Evolutionary conservation across 2,329 filamentous ascomycete species (phyloP).

Genomic region (Plectosphaerella cucumerina): DNA sequence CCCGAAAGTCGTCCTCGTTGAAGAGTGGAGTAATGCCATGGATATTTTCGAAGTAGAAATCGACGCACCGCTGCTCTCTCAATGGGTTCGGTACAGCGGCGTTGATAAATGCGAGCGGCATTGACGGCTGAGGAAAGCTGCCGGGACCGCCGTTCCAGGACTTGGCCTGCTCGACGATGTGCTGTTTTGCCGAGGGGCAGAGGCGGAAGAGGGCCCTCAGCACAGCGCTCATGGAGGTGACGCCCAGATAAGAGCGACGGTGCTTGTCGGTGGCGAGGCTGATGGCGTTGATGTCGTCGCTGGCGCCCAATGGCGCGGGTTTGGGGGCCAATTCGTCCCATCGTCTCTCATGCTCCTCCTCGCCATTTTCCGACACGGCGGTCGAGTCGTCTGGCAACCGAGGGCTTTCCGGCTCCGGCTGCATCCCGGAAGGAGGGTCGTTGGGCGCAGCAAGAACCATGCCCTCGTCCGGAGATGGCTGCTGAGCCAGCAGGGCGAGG

Average conservation of each 20-base stretch:
- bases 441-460: neutral
- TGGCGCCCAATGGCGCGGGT: constrained; percentile 15
- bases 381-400: constrained; percentile 15
- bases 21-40: constrained; percentile 58
- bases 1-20: constrained; percentile 52
- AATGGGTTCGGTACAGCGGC: constrained; percentile 35
- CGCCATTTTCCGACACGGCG: constrained; percentile 20
- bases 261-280: constrained; percentile 49
- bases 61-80: constrained; percentile 38
- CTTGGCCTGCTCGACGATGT: constrained; percentile 18
- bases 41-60: constrained; percentile 59
- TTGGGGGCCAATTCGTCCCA: constrained; percentile 23
- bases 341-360: constrained; percentile 19
- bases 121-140: constrained; percentile 13
- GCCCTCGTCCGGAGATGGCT: neutral
- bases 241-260: constrained; percentile 57
- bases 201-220: constrained; percentile 51
- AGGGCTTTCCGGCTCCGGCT: neutral
- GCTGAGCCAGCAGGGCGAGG: constrained; percentile 9
- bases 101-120: constrained; percentile 24
- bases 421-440: neutral
- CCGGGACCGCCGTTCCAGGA: constrained; percentile 11
- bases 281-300: constrained; percentile 26
- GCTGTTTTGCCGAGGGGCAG: constrained; percentile 22
- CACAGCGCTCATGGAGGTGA: constrained; percentile 60